Evolutionary conservation across 768 basidiomycete species (phyloP).

Genomic region (Boletus reticulatus): DNA sequence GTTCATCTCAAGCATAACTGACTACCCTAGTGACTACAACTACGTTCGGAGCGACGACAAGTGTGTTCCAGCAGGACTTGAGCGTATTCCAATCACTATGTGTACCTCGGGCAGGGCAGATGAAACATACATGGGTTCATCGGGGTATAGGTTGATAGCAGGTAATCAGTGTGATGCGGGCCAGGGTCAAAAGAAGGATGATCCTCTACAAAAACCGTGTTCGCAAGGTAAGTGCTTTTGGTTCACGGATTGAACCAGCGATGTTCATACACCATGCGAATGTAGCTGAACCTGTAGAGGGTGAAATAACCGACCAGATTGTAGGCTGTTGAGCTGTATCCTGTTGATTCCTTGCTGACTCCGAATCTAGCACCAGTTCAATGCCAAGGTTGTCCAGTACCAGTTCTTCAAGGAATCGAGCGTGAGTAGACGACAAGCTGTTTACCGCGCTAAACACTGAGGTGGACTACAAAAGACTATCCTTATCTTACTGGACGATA

Average conservation of each 20-base stretch:
- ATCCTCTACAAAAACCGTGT: slow-evolving; percentile 69
- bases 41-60: slow-evolving; percentile 68
- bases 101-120: slow-evolving; percentile 51
- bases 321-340: slow-evolving; percentile 40
- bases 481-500: slow-evolving; percentile 74
- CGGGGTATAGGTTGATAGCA: slow-evolving; percentile 89
- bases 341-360: slow-evolving; percentile 2
- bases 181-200: slow-evolving; percentile 65
- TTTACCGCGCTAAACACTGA: neutral
- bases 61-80: slow-evolving; percentile 86
- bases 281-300: slow-evolving; percentile 76
- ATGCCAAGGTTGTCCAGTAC: slow-evolving; percentile 63
- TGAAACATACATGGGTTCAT: slow-evolving; percentile 79
- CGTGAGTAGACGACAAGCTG: slow-evolving; percentile 36
- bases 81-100: slow-evolving; percentile 76
- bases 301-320: slow-evolving; percentile 70
- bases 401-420: slow-evolving; percentile 82
- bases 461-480: slow-evolving; percentile 53
- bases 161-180: slow-evolving; percentile 80
- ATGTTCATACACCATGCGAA: neutral
- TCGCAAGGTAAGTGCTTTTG: slow-evolving; percentile 52
- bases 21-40: slow-evolving; percentile 75
- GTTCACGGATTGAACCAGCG: neutral
- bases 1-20: neutral
- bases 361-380: slow-evolving; percentile 63